Conservation (phyloP, 2,329 filamentous ascomycete genomes). For the Sphaerulina musiva region DNA sequence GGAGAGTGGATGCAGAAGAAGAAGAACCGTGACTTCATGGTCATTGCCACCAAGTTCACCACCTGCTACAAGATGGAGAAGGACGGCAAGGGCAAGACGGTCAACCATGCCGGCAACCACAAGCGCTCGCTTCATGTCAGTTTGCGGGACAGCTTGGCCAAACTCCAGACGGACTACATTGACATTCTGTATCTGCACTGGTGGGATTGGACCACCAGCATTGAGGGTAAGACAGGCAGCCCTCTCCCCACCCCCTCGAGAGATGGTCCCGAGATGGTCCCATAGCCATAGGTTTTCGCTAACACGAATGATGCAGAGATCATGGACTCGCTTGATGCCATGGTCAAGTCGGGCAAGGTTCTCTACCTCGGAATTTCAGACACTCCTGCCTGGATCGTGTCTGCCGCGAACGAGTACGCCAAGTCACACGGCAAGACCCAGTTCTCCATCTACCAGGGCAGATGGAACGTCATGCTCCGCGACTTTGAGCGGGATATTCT, state of each 20-base stretch:
- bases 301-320: conserved; percentile 29
- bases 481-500: conserved; percentile 44
- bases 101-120: conserved; percentile 56
- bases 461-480: conserved; percentile 37
- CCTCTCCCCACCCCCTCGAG: too few species aligned
- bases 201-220: conserved; percentile 39
- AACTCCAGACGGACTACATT: conserved; percentile 62
- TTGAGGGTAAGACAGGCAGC: conserved; percentile 25
- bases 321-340: conserved; percentile 40
- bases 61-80: conserved; percentile 25
- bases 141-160: conserved; percentile 37
- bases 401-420: conserved; percentile 37
- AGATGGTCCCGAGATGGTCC: neutral
- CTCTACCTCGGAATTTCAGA: conserved; percentile 42
- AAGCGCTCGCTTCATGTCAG: conserved; percentile 55
- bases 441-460: conserved; percentile 36
- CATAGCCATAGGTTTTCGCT: neutral
- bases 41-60: conserved; percentile 40
- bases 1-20: conserved; percentile 41
- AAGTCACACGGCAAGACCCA: conserved; percentile 33
- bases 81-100: conserved; percentile 48
- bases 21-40: conserved; percentile 34
- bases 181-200: conserved; percentile 46
- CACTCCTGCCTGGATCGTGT: conserved; percentile 41
- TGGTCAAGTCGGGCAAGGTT: conserved; percentile 39